A percentile compares a stretch with the other conserved stretches of the same genome.
These are phyloP conservation scores for Lunularia cruciata DNA, from an alignment of 225 moss, liverwort and hornwort genomes.

Conservation along the genomic window DNA sequence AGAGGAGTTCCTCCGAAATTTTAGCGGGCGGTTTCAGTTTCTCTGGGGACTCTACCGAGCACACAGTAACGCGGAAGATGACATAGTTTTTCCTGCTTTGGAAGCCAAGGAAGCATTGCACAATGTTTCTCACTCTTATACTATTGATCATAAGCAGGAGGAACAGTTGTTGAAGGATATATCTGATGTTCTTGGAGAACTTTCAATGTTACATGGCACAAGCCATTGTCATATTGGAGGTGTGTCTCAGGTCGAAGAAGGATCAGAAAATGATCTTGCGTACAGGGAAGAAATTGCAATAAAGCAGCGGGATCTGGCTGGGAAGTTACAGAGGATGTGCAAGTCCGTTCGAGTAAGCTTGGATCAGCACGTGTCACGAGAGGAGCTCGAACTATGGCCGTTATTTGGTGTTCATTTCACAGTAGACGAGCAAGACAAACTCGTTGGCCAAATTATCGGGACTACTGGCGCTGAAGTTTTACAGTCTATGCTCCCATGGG, in stretches of 20 bases:
- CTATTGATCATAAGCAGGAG: constrained; percentile 98
- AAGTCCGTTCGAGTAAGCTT: constrained; percentile 94
- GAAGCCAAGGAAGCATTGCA: constrained; percentile 98
- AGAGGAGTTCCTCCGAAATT: constrained; percentile 92
- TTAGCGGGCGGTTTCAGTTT: constrained; percentile 93
- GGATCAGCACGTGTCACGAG: constrained; percentile 97
- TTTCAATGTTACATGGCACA: constrained; percentile 55
- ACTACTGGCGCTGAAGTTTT: constrained; percentile 96
- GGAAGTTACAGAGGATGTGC: constrained; percentile 94
- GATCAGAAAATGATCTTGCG: not conserved
- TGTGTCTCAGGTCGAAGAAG: constrained; percentile 4
- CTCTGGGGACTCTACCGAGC: constrained; percentile 94
- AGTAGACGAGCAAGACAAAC: constrained; percentile 91
- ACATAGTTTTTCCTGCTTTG: constrained; percentile 95
- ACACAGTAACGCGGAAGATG: constrained; percentile 98
- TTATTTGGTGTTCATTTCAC: constrained; percentile 96
- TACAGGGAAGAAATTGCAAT: constrained; percentile 15
- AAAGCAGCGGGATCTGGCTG: constrained; percentile 69
- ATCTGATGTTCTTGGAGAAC: constrained; percentile 73
- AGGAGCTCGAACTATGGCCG: constrained; percentile 94
- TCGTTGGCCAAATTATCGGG: constrained; percentile 94
- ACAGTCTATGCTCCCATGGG: constrained; percentile 98
- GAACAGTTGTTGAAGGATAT: constrained; percentile 88
- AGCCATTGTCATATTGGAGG: constrained; percentile 6
- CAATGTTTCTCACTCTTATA: constrained; percentile 96